Base-by-base conservation (phyloP, 805 yeast species). In the Kodamaea lidongshanica region DNA sequence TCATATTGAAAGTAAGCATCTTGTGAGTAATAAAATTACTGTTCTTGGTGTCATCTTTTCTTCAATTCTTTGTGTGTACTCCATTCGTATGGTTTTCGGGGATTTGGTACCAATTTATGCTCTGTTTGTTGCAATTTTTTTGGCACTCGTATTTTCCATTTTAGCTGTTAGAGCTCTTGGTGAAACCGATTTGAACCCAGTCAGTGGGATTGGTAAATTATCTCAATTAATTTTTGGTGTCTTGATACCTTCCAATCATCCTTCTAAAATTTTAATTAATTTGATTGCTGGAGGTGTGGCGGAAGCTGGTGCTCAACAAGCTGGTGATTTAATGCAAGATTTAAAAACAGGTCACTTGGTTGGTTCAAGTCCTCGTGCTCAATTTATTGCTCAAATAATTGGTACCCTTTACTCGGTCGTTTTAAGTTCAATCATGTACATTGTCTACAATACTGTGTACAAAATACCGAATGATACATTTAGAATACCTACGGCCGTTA, bases 271-370 rank as follows among this genome's bases (percentile, higher is more conserved):
- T 4, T 59, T 89, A 23, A 76, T 86, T 25, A 92, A 89, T 50
- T 62, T 89, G 28, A 81, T 89, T 1, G 95, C 96, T 4, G 98
- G 98, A 11, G 98, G 96, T 9, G 78, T 89, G 23, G 94, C 97
- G 1, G 98, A 89, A 59, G 96, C 97, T 0, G 97, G 97, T 6
- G 96, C 98, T 3, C 97, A 92, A 59, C 98, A 89, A 58, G 96
- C 97, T 2, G 97, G 98, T 17, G 98, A 89, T 57, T 65, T 89
- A 49, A 84, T 92, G 95, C 98, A 89, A 61, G 97, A 92, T 58
- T 65, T 89, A 44, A 92, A 92, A 53, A 88, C 98, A 0, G 97
- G 97, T 0, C 89, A 84, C 55, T 56, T 89, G 31, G 48, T 89
- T 2, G 95, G 94, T 10, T 96, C 97, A 0, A 82, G 95, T 0